phyloP scores from a whole-genome alignment of 179 eudicot genomes.

The Amaranthus tricolor region DNA sequence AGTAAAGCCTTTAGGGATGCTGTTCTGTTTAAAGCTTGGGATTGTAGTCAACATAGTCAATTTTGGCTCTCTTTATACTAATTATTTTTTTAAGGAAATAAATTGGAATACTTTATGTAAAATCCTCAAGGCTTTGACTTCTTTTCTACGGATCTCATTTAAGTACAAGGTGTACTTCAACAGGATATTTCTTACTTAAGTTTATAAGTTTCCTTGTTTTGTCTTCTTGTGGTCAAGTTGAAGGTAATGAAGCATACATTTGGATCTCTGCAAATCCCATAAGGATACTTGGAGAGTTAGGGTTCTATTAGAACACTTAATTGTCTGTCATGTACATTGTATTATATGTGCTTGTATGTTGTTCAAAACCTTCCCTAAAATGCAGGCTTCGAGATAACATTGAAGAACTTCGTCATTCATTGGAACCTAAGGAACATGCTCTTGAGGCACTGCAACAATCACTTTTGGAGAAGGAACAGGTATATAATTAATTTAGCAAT shows the following conservation, averaged over 20 bases:
- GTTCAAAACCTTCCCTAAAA: conserved; percentile 21
- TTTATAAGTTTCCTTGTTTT: neutral
- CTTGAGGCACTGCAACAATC: conserved; percentile 75
- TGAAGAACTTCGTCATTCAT: conserved; percentile 84
- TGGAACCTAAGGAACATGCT: conserved; percentile 90
- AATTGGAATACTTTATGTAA: neutral
- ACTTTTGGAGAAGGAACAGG: conserved; percentile 90
- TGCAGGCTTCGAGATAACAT: conserved; percentile 86
- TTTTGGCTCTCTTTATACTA: neutral
- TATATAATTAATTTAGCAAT: conserved; percentile 18
- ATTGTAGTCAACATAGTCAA: neutral
- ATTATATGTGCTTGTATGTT: neutral
- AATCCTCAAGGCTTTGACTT: conserved; percentile 1
- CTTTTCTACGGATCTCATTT: neutral
- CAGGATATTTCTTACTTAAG: neutral
- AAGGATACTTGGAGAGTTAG: neutral
- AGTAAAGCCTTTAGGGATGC: neutral
- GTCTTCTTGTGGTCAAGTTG: neutral
- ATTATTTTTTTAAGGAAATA: neutral
- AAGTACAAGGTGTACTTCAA: neutral
- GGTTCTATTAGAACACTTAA: neutral
- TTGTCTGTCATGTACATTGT: neutral
- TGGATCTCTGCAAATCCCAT: neutral
- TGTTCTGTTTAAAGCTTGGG: neutral
- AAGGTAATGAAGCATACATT: neutral